Evolutionary conservation across 108 stramenopile species (phyloP), one percentile per base, ranked within the genome.

Genomic region (Cylindrotheca fusiformis): DNA sequence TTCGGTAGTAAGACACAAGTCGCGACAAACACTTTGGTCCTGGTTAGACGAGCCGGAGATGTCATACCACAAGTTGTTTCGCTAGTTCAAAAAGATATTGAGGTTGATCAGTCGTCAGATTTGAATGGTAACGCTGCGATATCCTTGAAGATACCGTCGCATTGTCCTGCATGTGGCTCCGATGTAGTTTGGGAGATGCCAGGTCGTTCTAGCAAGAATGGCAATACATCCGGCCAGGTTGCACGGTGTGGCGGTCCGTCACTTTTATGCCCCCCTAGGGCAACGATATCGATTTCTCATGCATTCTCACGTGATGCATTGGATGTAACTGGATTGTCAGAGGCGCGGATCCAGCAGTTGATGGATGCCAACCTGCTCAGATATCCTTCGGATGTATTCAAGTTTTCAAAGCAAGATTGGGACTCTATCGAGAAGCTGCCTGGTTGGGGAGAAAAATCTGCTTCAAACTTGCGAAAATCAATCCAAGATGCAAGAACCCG

Each of bases 51-150:
- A 58, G 91, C 95, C 0, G 95, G 95, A 12, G 91, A 95, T 77
- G 95, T 95, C 19, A 95, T 95, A 52, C 95, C 95, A 6, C 89
- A 95, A 63, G 85, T 91, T 0, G 71, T 87, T 21, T 75, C 73
- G 56, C 68, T 81, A n/a, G 63, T 85, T 31, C 52, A 29, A 48
- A 44, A 0, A 48, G 10, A 48, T 1, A 18, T 4, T 10, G 54
- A 27, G 10, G 21, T 17, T 32, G 50, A 28, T 48, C 53, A 23
- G 17, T 17, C 24, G 10, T 10, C 36, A 41, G 14, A 41, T 41
- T 6, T 10, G 36, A 41, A 41, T 14, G 10, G 36, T 31, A 65
- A 65, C 18, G 30, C 53, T 29, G 48, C 56, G 28, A 75, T 94
- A 32, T 78, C 75, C 20, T 60, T 94, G 53, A 74, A 76, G 18